Evolutionary conservation across 306 rosid genomes (phyloP).

Genomic region (Quercus suber): DNA sequence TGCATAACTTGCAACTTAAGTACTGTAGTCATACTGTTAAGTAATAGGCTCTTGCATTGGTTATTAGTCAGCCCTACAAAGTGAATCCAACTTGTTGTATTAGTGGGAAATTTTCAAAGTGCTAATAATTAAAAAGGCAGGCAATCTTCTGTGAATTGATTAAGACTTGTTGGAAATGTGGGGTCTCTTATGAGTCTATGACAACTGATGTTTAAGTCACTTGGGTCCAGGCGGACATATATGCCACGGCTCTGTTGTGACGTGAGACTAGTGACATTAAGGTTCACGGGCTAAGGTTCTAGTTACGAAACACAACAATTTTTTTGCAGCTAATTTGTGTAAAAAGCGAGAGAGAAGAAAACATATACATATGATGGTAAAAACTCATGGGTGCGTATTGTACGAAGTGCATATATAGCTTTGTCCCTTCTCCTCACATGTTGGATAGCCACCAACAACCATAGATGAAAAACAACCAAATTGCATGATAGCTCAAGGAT

Average conservation of each 20-base stretch:
- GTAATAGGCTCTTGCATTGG: slow-evolving; percentile 2
- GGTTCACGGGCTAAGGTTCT: slow-evolving; percentile 69
- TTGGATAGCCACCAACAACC: slow-evolving; percentile 44
- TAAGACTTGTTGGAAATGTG: slow-evolving; percentile 10
- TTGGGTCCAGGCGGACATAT: slow-evolving; percentile 22
- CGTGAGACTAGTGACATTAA: slow-evolving; percentile 46
- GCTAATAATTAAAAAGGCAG: slow-evolving; percentile 2
- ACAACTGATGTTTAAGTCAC: slow-evolving; percentile 19
- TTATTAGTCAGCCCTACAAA: slow-evolving; percentile 34
- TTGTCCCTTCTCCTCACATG: slow-evolving; percentile 83
- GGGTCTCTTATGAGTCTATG: slow-evolving; percentile 28
- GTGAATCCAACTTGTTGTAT: slow-evolving; percentile 4
- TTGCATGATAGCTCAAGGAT: slow-evolving; percentile 28
- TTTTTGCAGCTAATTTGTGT: slow-evolving; percentile 11
- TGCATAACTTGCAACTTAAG: neutral
- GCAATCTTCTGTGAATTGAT: slow-evolving; percentile 16
- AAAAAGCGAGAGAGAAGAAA: slow-evolving; percentile 5
- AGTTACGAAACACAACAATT: slow-evolving; percentile 28
- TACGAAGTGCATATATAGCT: slow-evolving; percentile 18
- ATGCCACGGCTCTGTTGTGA: slow-evolving; percentile 35
- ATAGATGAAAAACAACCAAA: slow-evolving; percentile 44
- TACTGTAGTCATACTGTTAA: neutral
- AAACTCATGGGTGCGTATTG: slow-evolving; percentile 29
- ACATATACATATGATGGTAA: slow-evolving; percentile 9
- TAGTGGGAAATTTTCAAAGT: neutral